Conservation (phyloP, 495 filamentous ascomycete genomes). For the Hypoxylon lenormandii region DNA sequence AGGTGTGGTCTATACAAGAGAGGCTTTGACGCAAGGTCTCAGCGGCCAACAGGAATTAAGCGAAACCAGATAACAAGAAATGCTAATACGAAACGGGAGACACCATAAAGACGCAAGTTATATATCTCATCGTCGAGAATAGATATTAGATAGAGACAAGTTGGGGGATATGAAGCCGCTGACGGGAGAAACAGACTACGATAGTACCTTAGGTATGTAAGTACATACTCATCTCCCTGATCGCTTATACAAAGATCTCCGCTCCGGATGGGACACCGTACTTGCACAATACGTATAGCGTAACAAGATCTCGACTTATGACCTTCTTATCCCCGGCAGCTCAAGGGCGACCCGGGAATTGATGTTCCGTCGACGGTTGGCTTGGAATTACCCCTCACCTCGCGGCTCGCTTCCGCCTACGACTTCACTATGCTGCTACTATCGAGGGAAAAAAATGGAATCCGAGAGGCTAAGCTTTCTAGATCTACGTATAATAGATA, state of each 20-base stretch:
- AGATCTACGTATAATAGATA: conserved; percentile 33
- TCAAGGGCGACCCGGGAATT: conserved; percentile 36
- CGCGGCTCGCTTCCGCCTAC: conserved; percentile 44
- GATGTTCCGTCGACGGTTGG: conserved; percentile 34
- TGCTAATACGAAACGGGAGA: conserved; percentile 12
- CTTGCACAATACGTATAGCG: conserved; percentile 38
- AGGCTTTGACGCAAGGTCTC: conserved; percentile 44
- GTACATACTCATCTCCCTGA: conserved; percentile 16
- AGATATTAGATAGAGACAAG: conserved; percentile 8
- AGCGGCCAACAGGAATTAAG: conserved; percentile 20
- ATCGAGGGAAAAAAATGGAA: conserved; percentile 19
- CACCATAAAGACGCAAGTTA: conserved; percentile 13
- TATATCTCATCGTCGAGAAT: conserved; percentile 20
- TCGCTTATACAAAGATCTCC: conserved; percentile 9
- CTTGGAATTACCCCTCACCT: conserved; percentile 48
- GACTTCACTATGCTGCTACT: conserved; percentile 38
- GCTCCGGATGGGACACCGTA: conserved; percentile 14
- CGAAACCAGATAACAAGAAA: conserved; percentile 27
- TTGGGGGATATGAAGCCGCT: conserved; percentile 23
- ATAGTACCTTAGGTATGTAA: too few relatives aligned
- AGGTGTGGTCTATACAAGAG: conserved; percentile 27
- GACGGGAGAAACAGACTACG: conserved; percentile 19
- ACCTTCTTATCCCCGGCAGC: conserved; percentile 40
- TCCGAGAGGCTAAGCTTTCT: conserved; percentile 27
- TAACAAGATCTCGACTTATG: conserved; percentile 32